Conservation (phyloP, 768 basidiomycete genomes). For the Royoungia palumana region DNA sequence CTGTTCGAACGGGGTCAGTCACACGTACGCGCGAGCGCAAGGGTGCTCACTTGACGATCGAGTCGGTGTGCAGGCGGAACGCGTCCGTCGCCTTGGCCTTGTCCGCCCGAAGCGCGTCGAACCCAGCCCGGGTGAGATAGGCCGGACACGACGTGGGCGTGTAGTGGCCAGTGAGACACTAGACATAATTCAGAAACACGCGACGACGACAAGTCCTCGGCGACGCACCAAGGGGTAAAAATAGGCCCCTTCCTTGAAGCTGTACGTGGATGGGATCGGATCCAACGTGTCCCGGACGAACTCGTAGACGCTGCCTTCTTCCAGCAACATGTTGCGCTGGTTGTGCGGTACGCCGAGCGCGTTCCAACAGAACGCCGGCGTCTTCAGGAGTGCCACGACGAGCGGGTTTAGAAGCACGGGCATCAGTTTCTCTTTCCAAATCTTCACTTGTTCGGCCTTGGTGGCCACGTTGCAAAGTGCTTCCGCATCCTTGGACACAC, state of each 20-base stretch:
- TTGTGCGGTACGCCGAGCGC: constrained; percentile 74
- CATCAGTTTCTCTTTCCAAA: constrained; percentile 59
- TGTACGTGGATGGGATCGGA: constrained; percentile 43
- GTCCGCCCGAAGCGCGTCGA: constrained; percentile 50
- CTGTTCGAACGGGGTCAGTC: constrained; percentile 20
- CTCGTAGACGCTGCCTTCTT: constrained; percentile 47
- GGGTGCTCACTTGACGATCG: constrained; percentile 58
- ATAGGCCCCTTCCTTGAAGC: constrained; percentile 62
- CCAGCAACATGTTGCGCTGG: constrained; percentile 58
- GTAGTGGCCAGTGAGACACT: constrained; percentile 50
- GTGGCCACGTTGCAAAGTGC: constrained; percentile 53
- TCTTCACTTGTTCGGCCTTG: constrained; percentile 52
- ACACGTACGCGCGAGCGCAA: neutral
- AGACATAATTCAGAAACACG: constrained; percentile 6
- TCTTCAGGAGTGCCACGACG: constrained; percentile 49
- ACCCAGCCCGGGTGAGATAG: constrained; percentile 62
- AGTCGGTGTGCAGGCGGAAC: constrained; percentile 71
- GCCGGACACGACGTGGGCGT: constrained; percentile 56
- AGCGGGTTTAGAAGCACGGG: constrained; percentile 59
- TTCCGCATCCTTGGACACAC: constrained; percentile 54
- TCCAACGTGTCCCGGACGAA: constrained; percentile 53
- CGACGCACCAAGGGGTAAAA: constrained; percentile 55
- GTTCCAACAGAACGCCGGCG: constrained; percentile 63
- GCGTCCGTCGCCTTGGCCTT: constrained; percentile 44
- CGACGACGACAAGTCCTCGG: neutral